Conservation (phyloP, 495 filamentous ascomycete species). For the Aspergillus diversus region DNA sequence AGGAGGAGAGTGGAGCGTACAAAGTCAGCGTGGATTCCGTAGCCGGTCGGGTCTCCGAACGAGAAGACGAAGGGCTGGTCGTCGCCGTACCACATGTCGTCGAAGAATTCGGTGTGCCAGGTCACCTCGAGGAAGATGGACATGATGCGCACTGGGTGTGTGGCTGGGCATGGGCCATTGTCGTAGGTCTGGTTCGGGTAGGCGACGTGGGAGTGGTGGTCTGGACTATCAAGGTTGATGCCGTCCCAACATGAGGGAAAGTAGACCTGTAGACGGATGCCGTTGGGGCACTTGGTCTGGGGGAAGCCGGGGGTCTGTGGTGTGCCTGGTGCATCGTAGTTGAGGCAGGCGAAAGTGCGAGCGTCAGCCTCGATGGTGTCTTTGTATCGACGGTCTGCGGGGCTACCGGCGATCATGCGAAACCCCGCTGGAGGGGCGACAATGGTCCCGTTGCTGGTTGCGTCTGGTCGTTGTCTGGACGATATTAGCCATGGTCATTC, state of each 20-base stretch:
- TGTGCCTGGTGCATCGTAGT: constrained; percentile 15
- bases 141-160: constrained; percentile 60
- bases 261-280: constrained; percentile 15
- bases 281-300: constrained; percentile 17
- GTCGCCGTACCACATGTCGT: constrained; percentile 56
- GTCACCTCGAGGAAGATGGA: constrained; percentile 73
- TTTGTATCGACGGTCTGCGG: constrained; percentile 10
- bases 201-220: constrained; percentile 20
- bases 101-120: constrained; percentile 61
- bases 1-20: background rate
- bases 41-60: constrained; percentile 18
- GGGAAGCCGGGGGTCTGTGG: constrained; percentile 17
- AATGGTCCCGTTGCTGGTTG: constrained; percentile 58
- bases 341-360: constrained; percentile 11
- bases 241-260: constrained; percentile 24
- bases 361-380: constrained; percentile 8
- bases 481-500: background rate
- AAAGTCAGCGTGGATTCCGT: constrained; percentile 19
- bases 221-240: constrained; percentile 12
- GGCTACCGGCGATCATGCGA: constrained; percentile 73
- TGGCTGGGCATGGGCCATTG: constrained; percentile 12
- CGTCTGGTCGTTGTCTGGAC: constrained; percentile 57
- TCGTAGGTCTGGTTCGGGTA: constrained; percentile 15
- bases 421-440: constrained; percentile 70
- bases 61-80: constrained; percentile 67